A percentile compares a stretch with the other conserved stretches of the same genome.
Evolutionary conservation across 805 yeast species (phyloP).

Genomic region (Torulaspora gathmanii): DNA sequence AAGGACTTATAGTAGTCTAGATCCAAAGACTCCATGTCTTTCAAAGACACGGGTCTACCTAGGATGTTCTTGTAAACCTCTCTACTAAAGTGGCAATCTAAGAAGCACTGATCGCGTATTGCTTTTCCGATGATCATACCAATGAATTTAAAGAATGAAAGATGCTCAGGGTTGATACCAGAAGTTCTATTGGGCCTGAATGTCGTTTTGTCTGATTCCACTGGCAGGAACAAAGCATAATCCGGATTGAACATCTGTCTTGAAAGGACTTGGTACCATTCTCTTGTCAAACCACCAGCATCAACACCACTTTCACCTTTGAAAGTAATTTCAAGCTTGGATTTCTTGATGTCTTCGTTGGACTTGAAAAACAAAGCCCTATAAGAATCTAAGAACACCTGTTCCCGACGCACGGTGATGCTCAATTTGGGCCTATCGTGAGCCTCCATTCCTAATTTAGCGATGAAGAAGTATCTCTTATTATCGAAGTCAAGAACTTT

Average conservation of each 20-base stretch:
- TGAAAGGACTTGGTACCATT: conserved; percentile 93
- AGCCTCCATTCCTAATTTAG: conserved; percentile 55
- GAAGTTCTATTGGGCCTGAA: conserved; percentile 94
- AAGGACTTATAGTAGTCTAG: conserved; percentile 87
- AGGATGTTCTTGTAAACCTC: conserved; percentile 88
- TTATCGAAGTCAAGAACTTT: conserved; percentile 91
- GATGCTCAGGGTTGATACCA: conserved; percentile 87
- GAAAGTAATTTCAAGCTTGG: conserved; percentile 76
- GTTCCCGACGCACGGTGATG: conserved; percentile 75
- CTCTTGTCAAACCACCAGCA: conserved; percentile 97
- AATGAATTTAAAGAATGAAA: conserved; percentile 87
- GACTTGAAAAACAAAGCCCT: conserved; percentile 74
- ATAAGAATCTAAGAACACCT: conserved; percentile 88
- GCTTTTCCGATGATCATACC: conserved; percentile 96
- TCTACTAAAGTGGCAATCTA: conserved; percentile 92
- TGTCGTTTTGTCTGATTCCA: conserved; percentile 85
- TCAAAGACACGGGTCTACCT: conserved; percentile 73
- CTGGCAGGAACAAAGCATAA: conserved; percentile 86
- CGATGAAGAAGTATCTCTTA: conserved; percentile 78
- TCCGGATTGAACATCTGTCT: conserved; percentile 96
- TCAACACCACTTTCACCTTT: conserved; percentile 94
- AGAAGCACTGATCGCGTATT: conserved; percentile 72
- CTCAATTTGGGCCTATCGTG: conserved; percentile 46
- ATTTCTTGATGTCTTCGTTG: conserved; percentile 63
- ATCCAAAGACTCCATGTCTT: conserved; percentile 92